These are phyloP conservation scores for Castanea mollissima DNA, from an alignment of 306 rosid genomes.

Conservation along the genomic window DNA sequence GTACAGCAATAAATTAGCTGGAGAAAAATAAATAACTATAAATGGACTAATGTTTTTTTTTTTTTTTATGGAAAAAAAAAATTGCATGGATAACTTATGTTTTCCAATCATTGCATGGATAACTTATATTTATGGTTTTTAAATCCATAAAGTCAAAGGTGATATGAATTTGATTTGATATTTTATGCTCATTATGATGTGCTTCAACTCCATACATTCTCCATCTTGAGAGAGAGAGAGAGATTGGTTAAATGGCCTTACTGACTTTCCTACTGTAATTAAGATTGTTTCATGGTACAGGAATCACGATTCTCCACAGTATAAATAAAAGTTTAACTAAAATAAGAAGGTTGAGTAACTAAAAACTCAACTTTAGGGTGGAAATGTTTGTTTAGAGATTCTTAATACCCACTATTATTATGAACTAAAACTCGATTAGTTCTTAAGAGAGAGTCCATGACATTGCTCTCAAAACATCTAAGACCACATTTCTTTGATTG, in stretches of 20 bases:
- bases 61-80: not conserved
- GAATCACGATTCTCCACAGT: too few relatives aligned
- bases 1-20: not conserved
- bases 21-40: not conserved
- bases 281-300: too few relatives aligned
- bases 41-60: not conserved
- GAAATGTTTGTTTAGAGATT: not conserved
- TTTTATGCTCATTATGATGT: too few relatives aligned
- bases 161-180: too few relatives aligned
- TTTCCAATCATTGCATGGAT: not conserved
- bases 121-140: not conserved
- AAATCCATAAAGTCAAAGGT: too few relatives aligned
- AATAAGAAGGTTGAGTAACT: too few relatives aligned
- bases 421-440: constrained; percentile 8
- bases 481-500: constrained; percentile 13
- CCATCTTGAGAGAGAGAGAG: too few relatives aligned
- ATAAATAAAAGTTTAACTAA: too few relatives aligned
- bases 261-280: too few relatives aligned
- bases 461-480: constrained; percentile 10
- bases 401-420: not conserved
- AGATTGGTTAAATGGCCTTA: too few relatives aligned
- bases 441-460: constrained; percentile 11
- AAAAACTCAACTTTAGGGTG: not conserved
- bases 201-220: too few relatives aligned
- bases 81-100: not conserved